Percentiles rank a stretch among this genome's conserved stretches.
These are phyloP conservation scores for Rhodamnia rubescens DNA, from an alignment of 345 rosid genomes.

Conservation along the genomic window DNA sequence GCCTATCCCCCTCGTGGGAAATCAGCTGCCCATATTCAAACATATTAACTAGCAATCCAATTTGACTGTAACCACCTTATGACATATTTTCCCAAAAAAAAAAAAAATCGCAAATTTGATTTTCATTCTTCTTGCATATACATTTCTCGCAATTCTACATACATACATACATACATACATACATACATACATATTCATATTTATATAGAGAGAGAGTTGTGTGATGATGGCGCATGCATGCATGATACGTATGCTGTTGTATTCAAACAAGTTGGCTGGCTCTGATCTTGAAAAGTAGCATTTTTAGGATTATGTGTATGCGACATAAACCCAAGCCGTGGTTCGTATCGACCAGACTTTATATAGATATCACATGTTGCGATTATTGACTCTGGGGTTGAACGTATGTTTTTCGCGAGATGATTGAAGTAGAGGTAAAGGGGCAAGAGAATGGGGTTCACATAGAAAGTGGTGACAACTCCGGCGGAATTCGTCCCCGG, in stretches of 20 bases:
- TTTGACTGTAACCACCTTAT: neutral
- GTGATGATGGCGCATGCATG: neutral
- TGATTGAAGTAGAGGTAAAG: neutral
- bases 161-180: too few species aligned
- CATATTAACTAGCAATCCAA: neutral
- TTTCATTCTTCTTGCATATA: neutral
- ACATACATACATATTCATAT: too few species aligned
- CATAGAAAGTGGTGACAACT: neutral
- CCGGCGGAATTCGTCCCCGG: neutral
- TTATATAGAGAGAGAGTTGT: neutral
- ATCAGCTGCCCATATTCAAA: conserved; percentile 17
- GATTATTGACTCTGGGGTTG: neutral
- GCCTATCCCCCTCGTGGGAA: conserved; percentile 25
- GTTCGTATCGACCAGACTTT: neutral
- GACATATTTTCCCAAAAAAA: neutral
- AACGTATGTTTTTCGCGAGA: neutral
- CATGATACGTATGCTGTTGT: neutral
- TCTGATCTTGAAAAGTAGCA: neutral
- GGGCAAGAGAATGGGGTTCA: neutral
- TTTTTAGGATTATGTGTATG: neutral
- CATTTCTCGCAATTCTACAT: neutral
- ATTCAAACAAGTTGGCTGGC: neutral
- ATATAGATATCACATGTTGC: neutral
- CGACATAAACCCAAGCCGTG: neutral
- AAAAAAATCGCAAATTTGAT: neutral